phyloP scores from a whole-genome alignment of 2,329 filamentous ascomycete genomes.

The Aulographum hederae region DNA sequence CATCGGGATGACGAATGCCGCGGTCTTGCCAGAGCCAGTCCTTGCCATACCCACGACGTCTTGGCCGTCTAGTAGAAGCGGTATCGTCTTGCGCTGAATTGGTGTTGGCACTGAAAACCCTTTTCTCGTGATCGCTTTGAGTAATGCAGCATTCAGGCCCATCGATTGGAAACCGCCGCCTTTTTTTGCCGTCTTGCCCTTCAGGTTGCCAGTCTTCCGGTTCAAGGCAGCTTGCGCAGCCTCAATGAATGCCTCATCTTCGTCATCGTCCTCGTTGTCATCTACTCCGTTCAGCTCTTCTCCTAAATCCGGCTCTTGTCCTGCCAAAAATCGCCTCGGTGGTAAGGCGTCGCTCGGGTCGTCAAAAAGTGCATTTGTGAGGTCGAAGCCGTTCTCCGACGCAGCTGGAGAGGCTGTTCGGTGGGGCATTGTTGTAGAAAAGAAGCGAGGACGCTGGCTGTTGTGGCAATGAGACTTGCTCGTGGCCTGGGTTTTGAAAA shows the following conservation, averaged over 20 bases:
- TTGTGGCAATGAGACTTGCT: not conserved
- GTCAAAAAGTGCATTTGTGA: constrained; percentile 58
- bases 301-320: no score
- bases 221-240: constrained; percentile 74
- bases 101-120: constrained; percentile 93
- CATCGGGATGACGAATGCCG: constrained; percentile 96
- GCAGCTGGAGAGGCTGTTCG: constrained; percentile 62
- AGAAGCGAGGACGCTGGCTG: not conserved
- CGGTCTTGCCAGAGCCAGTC: constrained; percentile 97
- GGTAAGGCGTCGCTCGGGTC: constrained; percentile 11
- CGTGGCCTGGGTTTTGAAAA: not conserved
- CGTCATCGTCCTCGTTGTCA: constrained; percentile 23
- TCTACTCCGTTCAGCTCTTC: not conserved
- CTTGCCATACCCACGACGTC: constrained; percentile 99
- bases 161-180: constrained; percentile 93
- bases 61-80: constrained; percentile 69
- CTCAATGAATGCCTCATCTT: constrained; percentile 81
- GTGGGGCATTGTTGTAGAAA: constrained; percentile 38
- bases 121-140: constrained; percentile 84
- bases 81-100: constrained; percentile 93
- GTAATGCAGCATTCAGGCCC: constrained; percentile 64
- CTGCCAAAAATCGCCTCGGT: no score
- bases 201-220: constrained; percentile 63
- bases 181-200: constrained; percentile 79
- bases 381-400: constrained; percentile 86